Percentiles rank a stretch among this genome's conserved stretches.
phyloP scores from a whole-genome alignment of 2,329 filamentous ascomycete species.

The Alternaria ethzedia region DNA sequence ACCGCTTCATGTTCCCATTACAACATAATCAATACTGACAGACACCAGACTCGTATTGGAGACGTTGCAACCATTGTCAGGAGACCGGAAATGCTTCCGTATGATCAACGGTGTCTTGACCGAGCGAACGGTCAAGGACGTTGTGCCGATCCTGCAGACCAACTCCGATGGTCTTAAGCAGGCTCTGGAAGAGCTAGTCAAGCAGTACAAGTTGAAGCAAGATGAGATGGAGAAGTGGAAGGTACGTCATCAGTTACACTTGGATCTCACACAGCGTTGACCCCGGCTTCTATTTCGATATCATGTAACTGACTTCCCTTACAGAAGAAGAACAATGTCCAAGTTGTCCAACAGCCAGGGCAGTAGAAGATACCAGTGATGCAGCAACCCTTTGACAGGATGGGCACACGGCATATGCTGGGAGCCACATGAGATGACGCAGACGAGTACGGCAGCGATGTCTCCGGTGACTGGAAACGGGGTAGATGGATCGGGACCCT shows the following conservation, averaged over 20 bases:
- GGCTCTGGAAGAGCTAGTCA: constrained; percentile 90
- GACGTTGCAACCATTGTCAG: constrained; percentile 80
- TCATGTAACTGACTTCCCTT: constrained; percentile 21
- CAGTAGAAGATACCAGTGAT: constrained; percentile 26
- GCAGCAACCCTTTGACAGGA: constrained; percentile 21
- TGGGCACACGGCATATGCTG: constrained; percentile 19
- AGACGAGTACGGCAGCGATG: constrained; percentile 16
- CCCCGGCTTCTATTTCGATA: not conserved
- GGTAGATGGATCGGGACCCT: not conserved
- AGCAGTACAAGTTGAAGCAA: constrained; percentile 95
- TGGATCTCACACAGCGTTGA: not conserved
- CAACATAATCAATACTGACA: constrained; percentile 21
- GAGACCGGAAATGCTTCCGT: constrained; percentile 94
- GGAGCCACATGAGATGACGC: constrained; percentile 20
- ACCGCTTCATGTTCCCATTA: constrained; percentile 22
- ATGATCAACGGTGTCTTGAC: constrained; percentile 98
- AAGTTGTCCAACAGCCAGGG: constrained; percentile 76
- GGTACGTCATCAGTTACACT: constrained; percentile 62
- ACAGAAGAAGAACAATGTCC: constrained; percentile 89
- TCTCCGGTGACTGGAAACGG: constrained; percentile 10
- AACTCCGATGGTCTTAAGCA: constrained; percentile 94
- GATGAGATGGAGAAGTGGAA: constrained; percentile 98
- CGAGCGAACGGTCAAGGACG: constrained; percentile 91
- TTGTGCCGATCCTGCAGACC: constrained; percentile 87
- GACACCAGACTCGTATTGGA: constrained; percentile 83